A percentile compares a stretch with the other conserved stretches of the same genome.
phyloP scores from a whole-genome alignment of 345 rosid species.

The Eucalyptus curtisii region DNA sequence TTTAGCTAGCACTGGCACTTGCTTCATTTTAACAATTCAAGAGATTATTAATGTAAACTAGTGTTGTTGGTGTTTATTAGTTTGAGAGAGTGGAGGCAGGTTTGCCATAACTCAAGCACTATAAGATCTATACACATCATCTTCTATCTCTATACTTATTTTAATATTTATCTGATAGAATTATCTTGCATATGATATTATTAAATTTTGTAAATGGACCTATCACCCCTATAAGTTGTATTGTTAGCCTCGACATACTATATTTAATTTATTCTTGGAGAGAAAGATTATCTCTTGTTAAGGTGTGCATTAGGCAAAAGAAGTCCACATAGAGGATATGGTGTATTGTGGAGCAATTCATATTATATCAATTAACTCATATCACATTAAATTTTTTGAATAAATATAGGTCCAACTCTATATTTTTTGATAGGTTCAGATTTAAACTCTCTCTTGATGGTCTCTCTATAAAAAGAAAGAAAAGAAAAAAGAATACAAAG shows the following conservation, averaged over 20 bases:
- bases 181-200: background rate
- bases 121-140: background rate
- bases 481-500: background rate
- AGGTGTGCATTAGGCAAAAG: background rate
- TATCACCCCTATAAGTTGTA: background rate
- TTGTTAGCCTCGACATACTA: background rate
- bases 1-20: background rate
- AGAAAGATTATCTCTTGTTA: background rate
- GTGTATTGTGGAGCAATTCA: too few relatives aligned
- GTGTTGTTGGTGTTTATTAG: background rate
- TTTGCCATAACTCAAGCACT: too few relatives aligned
- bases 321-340: background rate
- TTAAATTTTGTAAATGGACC: background rate
- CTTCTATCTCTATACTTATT: background rate
- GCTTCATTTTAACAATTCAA: background rate
- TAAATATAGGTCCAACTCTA: background rate
- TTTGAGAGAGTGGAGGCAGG: accelerated
- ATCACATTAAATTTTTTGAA: background rate
- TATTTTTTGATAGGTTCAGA: background rate
- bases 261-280: background rate
- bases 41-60: background rate
- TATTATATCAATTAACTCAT: background rate
- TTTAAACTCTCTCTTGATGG: background rate
- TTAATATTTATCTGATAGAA: background rate
- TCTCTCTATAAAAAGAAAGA: accelerated